Percentiles rank a stretch among this genome's conserved stretches.
These are phyloP conservation scores for Pythium folliculosum DNA, from an alignment of 352 stramenopile genomes.

Conservation along the genomic window DNA sequence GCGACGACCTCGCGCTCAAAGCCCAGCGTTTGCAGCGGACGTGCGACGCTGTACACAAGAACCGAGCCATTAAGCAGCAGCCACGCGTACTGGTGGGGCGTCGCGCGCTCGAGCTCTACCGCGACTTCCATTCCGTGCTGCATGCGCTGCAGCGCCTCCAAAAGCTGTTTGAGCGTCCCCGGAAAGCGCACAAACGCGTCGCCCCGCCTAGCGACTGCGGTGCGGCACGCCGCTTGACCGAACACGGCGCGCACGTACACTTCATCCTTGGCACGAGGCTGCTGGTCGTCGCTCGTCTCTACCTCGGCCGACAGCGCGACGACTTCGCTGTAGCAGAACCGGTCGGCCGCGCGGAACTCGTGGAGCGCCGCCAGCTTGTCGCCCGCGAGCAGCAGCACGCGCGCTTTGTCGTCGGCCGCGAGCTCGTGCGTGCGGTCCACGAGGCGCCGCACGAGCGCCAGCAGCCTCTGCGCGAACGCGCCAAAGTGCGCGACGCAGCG, in stretches of 20 bases:
- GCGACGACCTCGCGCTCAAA: slow-evolving; percentile 55
- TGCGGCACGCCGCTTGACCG: slow-evolving; percentile 45
- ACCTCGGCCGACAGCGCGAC: slow-evolving; percentile 14
- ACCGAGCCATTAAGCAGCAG: slow-evolving; percentile 70
- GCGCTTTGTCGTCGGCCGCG: slow-evolving; percentile 34
- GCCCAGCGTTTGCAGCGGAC: slow-evolving; percentile 45
- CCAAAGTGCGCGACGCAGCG: slow-evolving; percentile 50
- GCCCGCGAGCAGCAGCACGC: slow-evolving; percentile 47
- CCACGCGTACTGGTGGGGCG: slow-evolving; percentile 44
- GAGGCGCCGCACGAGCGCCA: slow-evolving; percentile 37
- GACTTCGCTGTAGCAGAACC: slow-evolving; percentile 52
- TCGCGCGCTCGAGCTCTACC: slow-evolving; percentile 37
- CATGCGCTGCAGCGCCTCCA: slow-evolving; percentile 36
- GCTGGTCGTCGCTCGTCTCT: neutral
- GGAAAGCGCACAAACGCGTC: slow-evolving; percentile 47
- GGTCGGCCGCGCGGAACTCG: slow-evolving; percentile 50
- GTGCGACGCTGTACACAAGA: slow-evolving; percentile 53
- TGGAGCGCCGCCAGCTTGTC: slow-evolving; percentile 48
- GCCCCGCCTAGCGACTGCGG: slow-evolving; percentile 36
- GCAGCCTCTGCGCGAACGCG: slow-evolving; percentile 41
- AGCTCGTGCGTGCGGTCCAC: slow-evolving; percentile 40
- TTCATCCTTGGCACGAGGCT: neutral
- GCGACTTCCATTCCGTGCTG: slow-evolving; percentile 50
- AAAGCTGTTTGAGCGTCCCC: slow-evolving; percentile 53
- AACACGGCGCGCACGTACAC: slow-evolving; percentile 47